phyloP scores from a whole-genome alignment of 768 basidiomycete species.

The Jaapia argillacea region DNA sequence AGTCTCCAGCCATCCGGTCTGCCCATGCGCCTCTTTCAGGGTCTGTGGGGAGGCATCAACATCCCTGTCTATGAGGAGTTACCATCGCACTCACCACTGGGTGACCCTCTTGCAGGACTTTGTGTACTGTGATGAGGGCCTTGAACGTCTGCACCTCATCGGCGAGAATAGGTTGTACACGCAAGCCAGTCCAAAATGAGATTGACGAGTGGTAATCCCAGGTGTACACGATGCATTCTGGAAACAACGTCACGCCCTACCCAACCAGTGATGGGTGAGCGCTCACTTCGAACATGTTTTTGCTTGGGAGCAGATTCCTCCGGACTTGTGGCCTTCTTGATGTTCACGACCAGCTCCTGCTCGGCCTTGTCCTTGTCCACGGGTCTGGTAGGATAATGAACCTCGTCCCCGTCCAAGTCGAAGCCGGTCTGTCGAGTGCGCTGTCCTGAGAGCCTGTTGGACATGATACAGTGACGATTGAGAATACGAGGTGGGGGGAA shows the following conservation, averaged over 20 bases:
- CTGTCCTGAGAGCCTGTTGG: not conserved
- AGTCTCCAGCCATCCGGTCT: constrained; percentile 97
- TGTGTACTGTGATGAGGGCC: constrained; percentile 94
- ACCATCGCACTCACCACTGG: constrained; percentile 56
- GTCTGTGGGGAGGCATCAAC: constrained; percentile 39
- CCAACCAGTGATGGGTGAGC: no score
- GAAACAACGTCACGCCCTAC: no score
- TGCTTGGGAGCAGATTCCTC: constrained; percentile 98
- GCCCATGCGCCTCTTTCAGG: constrained; percentile 92
- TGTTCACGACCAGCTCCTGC: constrained; percentile 84
- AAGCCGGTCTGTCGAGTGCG: constrained; percentile 23
- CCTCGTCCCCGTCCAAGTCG: constrained; percentile 69
- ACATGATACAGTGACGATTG: no score
- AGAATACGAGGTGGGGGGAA: no score
- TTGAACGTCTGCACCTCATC: constrained; percentile 99
- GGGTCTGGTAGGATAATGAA: constrained; percentile 92
- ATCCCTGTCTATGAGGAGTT: not conserved
- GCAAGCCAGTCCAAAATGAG: constrained; percentile 94
- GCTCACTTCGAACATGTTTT: constrained; percentile 96
- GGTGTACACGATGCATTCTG: constrained; percentile 97
- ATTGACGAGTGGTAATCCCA: constrained; percentile 99
- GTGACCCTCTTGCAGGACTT: constrained; percentile 96
- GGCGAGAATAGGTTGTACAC: constrained; percentile 93
- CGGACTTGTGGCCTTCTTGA: constrained; percentile 95
- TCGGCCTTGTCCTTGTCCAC: constrained; percentile 99